Evolutionary conservation across 495 filamentous ascomycete genomes (phyloP), one percentile per base, ranked within the genome.

Genomic region (Cetradonia linearis): DNA sequence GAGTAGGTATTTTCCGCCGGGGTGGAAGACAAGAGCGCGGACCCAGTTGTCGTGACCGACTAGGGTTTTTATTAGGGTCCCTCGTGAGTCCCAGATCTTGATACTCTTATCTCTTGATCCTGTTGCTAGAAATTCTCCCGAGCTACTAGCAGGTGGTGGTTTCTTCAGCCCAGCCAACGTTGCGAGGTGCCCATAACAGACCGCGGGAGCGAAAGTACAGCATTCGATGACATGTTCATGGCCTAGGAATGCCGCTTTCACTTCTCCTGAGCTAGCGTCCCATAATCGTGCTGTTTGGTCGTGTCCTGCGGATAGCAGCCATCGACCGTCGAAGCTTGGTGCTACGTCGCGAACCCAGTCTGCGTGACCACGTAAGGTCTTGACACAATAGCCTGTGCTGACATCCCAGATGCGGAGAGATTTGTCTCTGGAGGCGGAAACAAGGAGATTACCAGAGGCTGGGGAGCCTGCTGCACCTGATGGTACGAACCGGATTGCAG

Each of bases 41-140:
- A 98, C 86, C 93, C 93, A 98, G 69, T 96, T 98, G 70, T 98
- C 93, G 67, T 98, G 93, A 3, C 93, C 93, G 2, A 85, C 71
- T 9, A 97, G 77, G 2, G 88, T 94, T 71, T 91, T 96, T 65
- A 98, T 84, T 53, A 88, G 77, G 14, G 86, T 88, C 11, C 93
- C 93, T 53, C 91, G 79, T 5, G 83, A 78, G 70, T 95, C 90
- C 91, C 91, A 97, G 14, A 98, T 70, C 68, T 84, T 84, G 66
- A 98, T 95, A 0, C 83, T 89, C 72, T 96, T 97, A 68, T 98
- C 93, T 67, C 93, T 78, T 5, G 84, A 84, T 2, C 90, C 93
- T 0, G 93, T 96, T 1, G 93, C 93, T 63, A 96, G 81, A 67
- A 90, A 98, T 66, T 97, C 93, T 6, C 87, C 86, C 2, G 85